Evolutionary conservation across 805 yeast species (phyloP).

Genomic region (Lipomyces kockii): DNA sequence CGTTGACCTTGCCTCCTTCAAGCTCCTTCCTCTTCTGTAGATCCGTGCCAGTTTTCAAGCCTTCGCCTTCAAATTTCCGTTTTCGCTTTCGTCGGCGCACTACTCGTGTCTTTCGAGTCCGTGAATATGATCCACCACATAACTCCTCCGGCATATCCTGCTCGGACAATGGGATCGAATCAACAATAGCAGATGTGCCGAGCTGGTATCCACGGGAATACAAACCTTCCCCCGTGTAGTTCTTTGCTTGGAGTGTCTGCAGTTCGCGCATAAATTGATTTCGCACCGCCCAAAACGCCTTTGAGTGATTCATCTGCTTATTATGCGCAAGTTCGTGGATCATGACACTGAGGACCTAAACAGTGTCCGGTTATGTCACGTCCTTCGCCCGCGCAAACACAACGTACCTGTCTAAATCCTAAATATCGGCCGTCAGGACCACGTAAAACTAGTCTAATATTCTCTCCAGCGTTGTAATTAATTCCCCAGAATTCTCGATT

Average conservation of each 20-base stretch:
- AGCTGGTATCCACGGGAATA: constrained; percentile 33
- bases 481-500: constrained; percentile 38
- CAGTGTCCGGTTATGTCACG: not conserved
- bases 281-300: constrained; percentile 33
- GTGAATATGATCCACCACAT: constrained; percentile 34
- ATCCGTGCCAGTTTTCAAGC: constrained; percentile 29
- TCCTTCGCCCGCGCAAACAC: not conserved
- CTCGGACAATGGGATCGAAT: constrained; percentile 24
- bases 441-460: constrained; percentile 32
- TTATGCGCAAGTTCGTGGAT: constrained; percentile 38
- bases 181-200: constrained; percentile 23
- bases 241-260: constrained; percentile 24
- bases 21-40: constrained; percentile 23
- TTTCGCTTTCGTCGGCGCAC: constrained; percentile 23
- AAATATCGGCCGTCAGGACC: constrained; percentile 30
- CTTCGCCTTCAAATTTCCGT: constrained; percentile 34
- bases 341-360: constrained; percentile 35
- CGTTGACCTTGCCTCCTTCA: constrained; percentile 34
- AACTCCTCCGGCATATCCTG: constrained; percentile 33
- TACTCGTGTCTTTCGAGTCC: constrained; percentile 23
- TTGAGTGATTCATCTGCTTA: constrained; percentile 36
- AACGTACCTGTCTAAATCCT: constrained; percentile 29
- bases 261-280: constrained; percentile 33
- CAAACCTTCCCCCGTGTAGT: constrained; percentile 38
- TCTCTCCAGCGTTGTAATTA: constrained; percentile 38